Evolutionary conservation across 352 stramenopile genomes (phyloP), one percentile per base, ranked within the genome.

Genomic region (Blastocystis sp.): DNA sequence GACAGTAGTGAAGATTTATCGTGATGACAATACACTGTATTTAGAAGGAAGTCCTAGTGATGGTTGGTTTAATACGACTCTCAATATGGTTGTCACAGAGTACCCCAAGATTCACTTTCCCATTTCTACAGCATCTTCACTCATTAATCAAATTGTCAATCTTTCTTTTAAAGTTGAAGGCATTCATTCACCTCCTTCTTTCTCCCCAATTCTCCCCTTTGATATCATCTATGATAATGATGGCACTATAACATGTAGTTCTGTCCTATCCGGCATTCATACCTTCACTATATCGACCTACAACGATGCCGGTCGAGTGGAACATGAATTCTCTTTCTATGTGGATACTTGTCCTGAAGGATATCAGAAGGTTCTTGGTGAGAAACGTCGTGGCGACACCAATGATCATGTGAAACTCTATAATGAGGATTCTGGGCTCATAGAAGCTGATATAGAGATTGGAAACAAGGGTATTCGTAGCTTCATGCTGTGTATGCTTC

Each of bases 51-150:
- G 17, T 11, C 7, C 51, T 13, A 13, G 33, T 13, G 33, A 40
- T 19, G 6, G 5, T 13, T 79, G 68, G 68, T 79, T 58, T 42
- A 79, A 79, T 53, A 79, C 68, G 5, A 79, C 68, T 27, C 44
- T 58, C 24, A 15, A 79, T 11, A 56, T 79, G 68, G n/a, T 59
- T 9, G 40, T 27, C 40, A 79, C 0, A 17, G 17, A 1, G 68
- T 17, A 3, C n/a, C 68, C 40, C 24, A 24, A 11, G 0, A 0
- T 79, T 27, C 13, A 7, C 11, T 27, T 35, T 22, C 9, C 9
- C 11, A 58, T 56, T 15, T 62, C 68, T 17, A 3, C 0, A 70
- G 30, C 17, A n/a, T 60, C 5, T n/a, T n/a, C n/a, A n/a, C n/a
- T n/a, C n/a, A n/a, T n/a, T n/a, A n/a, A n/a, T n/a, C n/a, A n/a